phyloP scores from a whole-genome alignment of 164 flowering plant genomes.

The Tinospora cordifolia region DNA sequence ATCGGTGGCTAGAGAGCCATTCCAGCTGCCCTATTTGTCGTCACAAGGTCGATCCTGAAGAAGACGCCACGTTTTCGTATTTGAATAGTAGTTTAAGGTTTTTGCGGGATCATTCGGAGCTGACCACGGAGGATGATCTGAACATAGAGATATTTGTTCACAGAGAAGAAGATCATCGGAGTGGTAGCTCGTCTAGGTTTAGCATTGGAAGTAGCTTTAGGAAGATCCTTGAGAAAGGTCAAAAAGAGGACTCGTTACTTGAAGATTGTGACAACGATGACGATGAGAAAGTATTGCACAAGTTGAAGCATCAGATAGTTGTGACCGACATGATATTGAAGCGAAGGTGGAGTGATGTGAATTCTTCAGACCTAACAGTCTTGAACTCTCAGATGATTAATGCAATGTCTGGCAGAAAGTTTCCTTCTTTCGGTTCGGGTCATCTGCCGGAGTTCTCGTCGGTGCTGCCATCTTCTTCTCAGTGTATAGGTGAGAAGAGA shows the following conservation, averaged over 20 bases:
- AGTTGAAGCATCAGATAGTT: conserved; percentile 50
- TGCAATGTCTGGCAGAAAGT: conserved; percentile 37
- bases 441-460: not conserved
- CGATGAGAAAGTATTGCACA: conserved; percentile 27
- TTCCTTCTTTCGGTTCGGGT: conserved; percentile 14
- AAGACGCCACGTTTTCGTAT: conserved; percentile 29
- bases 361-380: conserved; percentile 61
- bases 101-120: conserved; percentile 30
- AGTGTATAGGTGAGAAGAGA: conserved; percentile 38
- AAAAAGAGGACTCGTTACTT: conserved; percentile 19
- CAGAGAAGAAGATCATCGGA: conserved; percentile 22
- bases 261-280: conserved; percentile 13
- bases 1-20: conserved; percentile 84
- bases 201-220: conserved; percentile 33
- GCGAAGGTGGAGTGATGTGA: conserved; percentile 75
- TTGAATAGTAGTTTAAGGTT: conserved; percentile 54
- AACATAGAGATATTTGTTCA: conserved; percentile 30
- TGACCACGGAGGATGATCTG: conserved; percentile 29
- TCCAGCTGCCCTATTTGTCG: conserved; percentile 88
- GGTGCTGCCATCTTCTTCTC: not conserved
- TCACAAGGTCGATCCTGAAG: conserved; percentile 37
- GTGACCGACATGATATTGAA: conserved; percentile 53
- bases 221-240: conserved; percentile 8
- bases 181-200: conserved; percentile 27
- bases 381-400: conserved; percentile 61